Evolutionary conservation across 2,329 filamentous ascomycete genomes (phyloP).

Genomic region (Mollisiaceae sp.): DNA sequence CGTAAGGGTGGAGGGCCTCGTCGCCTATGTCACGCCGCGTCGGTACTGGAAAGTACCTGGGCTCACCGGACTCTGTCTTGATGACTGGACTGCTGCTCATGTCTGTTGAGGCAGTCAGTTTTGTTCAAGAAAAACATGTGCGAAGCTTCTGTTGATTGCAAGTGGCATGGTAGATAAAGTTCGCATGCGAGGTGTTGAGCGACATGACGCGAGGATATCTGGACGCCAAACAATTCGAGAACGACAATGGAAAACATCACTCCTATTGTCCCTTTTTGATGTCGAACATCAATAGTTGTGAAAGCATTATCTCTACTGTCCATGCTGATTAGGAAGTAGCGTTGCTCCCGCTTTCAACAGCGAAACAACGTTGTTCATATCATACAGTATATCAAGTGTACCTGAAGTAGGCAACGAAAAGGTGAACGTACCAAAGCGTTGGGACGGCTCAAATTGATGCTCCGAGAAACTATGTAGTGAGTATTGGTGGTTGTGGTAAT

Average conservation of each 20-base stretch:
- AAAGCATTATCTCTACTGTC: neutral
- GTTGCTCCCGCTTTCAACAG: neutral
- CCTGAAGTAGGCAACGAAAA: neutral
- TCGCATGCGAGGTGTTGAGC: neutral
- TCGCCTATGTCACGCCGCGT: slow-evolving; percentile 13
- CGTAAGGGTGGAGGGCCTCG: slow-evolving; percentile 17
- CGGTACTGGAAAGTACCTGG: neutral
- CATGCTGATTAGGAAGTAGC: too few species aligned
- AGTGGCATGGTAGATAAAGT: neutral
- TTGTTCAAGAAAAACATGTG: neutral
- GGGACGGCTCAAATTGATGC: neutral
- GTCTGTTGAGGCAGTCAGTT: slow-evolving; percentile 3
- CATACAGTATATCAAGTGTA: neutral
- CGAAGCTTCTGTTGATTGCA: neutral
- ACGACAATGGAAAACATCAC: neutral
- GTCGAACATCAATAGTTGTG: neutral
- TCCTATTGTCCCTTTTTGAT: neutral
- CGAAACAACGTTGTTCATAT: neutral
- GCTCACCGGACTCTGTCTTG: slow-evolving; percentile 16
- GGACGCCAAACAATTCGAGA: neutral
- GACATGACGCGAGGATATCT: neutral
- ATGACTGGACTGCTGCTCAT: slow-evolving; percentile 12
- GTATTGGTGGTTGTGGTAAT: neutral
- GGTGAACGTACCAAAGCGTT: slow-evolving; percentile 11
- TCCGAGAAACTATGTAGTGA: neutral